phyloP scores from a whole-genome alignment of 805 yeast genomes.

The Myxozyma monticola region DNA sequence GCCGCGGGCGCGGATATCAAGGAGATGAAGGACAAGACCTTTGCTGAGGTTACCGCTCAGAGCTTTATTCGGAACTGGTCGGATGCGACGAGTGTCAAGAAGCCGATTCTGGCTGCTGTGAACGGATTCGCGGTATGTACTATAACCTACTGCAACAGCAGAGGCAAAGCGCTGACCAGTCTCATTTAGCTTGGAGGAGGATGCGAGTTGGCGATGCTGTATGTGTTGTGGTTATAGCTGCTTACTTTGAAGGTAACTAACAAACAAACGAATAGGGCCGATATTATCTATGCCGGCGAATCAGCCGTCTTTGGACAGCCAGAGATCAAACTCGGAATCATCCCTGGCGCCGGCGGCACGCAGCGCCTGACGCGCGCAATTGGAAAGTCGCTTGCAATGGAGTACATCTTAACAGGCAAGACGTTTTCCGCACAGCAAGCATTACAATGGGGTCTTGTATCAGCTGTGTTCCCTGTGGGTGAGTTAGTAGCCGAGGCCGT shows the following conservation, averaged over 20 bases:
- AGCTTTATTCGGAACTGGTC: conserved; percentile 47
- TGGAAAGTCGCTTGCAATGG: conserved; percentile 55
- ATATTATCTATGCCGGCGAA: conserved; percentile 52
- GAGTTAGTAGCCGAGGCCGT: conserved; percentile 47
- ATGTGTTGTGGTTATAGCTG: conserved; percentile 12
- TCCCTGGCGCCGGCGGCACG: conserved; percentile 56
- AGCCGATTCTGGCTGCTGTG: conserved; percentile 57
- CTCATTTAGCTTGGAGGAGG: conserved; percentile 51
- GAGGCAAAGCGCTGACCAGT: too few relatives aligned
- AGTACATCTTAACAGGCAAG: conserved; percentile 50
- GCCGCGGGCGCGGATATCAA: conserved; percentile 61
- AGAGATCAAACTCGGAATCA: conserved; percentile 53
- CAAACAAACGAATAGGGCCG: conserved; percentile 36
- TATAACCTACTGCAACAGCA: neutral
- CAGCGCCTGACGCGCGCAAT: conserved; percentile 51
- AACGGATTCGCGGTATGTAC: conserved; percentile 48
- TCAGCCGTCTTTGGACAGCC: conserved; percentile 56
- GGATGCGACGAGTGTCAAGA: conserved; percentile 41
- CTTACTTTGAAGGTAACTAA: too few relatives aligned
- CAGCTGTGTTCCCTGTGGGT: conserved; percentile 44
- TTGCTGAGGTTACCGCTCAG: conserved; percentile 41
- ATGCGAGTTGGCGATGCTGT: conserved; percentile 55
- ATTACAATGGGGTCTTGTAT: conserved; percentile 50
- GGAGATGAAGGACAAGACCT: conserved; percentile 47
- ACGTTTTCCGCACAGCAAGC: conserved; percentile 49